Evolutionary conservation across 2,329 filamentous ascomycete genomes (phyloP).

Genomic region (Pestalotiopsis sp.): DNA sequence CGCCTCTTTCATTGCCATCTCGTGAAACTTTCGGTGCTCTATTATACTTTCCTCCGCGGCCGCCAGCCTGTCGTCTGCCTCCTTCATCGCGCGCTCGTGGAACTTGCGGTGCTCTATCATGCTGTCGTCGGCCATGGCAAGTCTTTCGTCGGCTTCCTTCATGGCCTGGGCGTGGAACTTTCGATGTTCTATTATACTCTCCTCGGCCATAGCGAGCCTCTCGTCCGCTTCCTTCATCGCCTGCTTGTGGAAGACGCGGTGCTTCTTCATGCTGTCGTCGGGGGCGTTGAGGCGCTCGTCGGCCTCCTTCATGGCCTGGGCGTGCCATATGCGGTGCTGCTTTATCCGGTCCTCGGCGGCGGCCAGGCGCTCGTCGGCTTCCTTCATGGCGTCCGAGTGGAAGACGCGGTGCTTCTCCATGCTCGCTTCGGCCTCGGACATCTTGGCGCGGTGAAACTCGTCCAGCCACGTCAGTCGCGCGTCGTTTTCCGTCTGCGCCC

Average conservation of each 20-base stretch:
- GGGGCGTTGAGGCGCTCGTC: slow-evolving; percentile 3
- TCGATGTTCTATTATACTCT: neutral
- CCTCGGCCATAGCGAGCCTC: neutral
- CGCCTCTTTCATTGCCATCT: slow-evolving; percentile 7
- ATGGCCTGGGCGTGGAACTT: slow-evolving; percentile 8
- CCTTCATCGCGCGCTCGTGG: slow-evolving; percentile 10
- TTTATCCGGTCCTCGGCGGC: neutral
- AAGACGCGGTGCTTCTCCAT: slow-evolving; percentile 1
- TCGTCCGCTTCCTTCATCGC: slow-evolving; percentile 9
- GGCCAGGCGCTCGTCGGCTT: slow-evolving; percentile 4
- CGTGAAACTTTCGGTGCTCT: neutral
- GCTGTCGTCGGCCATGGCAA: neutral
- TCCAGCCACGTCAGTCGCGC: slow-evolving; percentile 3
- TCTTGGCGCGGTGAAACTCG: neutral
- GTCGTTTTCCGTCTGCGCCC: slow-evolving; percentile 5
- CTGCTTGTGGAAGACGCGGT: slow-evolving; percentile 2
- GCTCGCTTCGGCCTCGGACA: slow-evolving; percentile 6
- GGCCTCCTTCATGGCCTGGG: slow-evolving; percentile 10
- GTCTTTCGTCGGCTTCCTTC: slow-evolving; percentile 9
- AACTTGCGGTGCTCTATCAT: slow-evolving; percentile 8
- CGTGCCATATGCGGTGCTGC: slow-evolving; percentile 8
- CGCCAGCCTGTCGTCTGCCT: slow-evolving; percentile 5
- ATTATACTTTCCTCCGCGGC: slow-evolving; percentile 1
- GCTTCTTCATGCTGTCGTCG: slow-evolving; percentile 6
- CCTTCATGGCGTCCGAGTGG: slow-evolving; percentile 12